Percentiles rank a stretch among this genome's conserved stretches.
phyloP scores from a whole-genome alignment of 176 grass and related monocot species.

The Aegilops bicornis region DNA sequence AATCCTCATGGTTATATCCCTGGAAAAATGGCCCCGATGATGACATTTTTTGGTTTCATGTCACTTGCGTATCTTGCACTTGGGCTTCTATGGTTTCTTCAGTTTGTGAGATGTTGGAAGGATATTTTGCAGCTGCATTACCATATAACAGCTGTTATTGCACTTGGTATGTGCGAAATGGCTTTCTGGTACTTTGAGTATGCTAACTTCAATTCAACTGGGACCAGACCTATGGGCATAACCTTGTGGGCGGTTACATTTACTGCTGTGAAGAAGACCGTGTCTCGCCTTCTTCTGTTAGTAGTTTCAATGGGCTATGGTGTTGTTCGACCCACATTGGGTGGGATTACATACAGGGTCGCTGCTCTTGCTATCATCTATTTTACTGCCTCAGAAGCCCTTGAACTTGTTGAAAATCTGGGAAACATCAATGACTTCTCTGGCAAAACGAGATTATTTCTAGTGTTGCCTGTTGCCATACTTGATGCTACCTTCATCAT shows the following conservation, averaged over 20 bases:
- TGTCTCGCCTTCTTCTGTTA: conserved; percentile 88
- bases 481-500: conserved; percentile 98
- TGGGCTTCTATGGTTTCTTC: conserved; percentile 94
- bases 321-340: conserved; percentile 77
- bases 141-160: conserved; percentile 96
- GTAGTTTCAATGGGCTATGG: conserved; percentile 98
- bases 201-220: conserved; percentile 93
- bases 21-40: conserved; percentile 96
- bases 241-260: conserved; percentile 99
- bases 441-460: conserved; percentile 89
- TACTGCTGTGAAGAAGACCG: conserved; percentile 94
- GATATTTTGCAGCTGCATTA: conserved; percentile 95
- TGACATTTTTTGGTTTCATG: conserved; percentile 97
- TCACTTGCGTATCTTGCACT: conserved; percentile 93
- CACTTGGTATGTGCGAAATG: conserved; percentile 99
- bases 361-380: conserved; percentile 76
- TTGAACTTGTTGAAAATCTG: conserved; percentile 95
- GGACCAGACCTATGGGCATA: conserved; percentile 87
- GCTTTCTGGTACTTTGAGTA: conserved; percentile 98
- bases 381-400: conserved; percentile 88
- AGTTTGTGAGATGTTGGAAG: conserved; percentile 83
- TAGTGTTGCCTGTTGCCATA: conserved; percentile 91
- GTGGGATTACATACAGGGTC: conserved; percentile 82
- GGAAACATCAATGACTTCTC: conserved; percentile 98
- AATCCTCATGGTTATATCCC: conserved; percentile 98